A percentile compares a stretch with the other conserved stretches of the same genome.
Conservation (phyloP, 2,329 filamentous ascomycete species). For the Mycocentrospora acerina region DNA sequence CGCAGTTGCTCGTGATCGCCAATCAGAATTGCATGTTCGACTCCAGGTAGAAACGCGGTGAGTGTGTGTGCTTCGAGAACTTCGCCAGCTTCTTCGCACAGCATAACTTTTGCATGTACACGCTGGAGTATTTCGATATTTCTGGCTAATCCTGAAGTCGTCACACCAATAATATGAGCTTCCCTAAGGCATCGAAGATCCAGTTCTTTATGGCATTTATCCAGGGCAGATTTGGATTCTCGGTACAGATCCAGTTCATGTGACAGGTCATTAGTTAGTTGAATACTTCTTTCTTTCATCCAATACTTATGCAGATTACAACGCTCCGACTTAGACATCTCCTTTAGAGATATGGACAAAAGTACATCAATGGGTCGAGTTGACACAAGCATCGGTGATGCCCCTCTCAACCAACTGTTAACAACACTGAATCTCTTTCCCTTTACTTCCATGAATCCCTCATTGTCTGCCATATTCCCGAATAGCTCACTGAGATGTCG, state of each 20-base stretch:
- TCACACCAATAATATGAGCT: conserved; percentile 60
- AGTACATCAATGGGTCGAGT: not conserved
- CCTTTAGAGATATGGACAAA: conserved; percentile 8
- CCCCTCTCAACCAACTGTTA: not conserved
- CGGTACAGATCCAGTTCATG: conserved; percentile 11
- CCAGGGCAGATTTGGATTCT: conserved; percentile 8
- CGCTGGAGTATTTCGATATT: conserved; percentile 53
- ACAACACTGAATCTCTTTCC: conserved; percentile 24
- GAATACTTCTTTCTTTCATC: conserved; percentile 12
- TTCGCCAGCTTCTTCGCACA: conserved; percentile 70
- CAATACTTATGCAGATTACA: conserved; percentile 13
- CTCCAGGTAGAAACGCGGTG: conserved; percentile 58
- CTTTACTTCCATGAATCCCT: conserved; percentile 20
- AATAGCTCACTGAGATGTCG: conserved; percentile 14
- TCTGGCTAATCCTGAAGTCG: conserved; percentile 62
- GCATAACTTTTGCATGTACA: conserved; percentile 57
- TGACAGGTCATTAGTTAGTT: conserved; percentile 15
- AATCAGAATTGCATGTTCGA: conserved; percentile 65
- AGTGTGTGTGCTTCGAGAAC: conserved; percentile 66
- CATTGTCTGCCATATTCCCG: conserved; percentile 6
- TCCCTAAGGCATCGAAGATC: conserved; percentile 42
- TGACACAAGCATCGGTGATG: no score
- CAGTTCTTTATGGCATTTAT: conserved; percentile 39
- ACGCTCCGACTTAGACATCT: conserved; percentile 15
- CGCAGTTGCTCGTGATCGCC: conserved; percentile 65